Conservation (phyloP, 2,329 filamentous ascomycete genomes). For the Fusarium sp. region DNA sequence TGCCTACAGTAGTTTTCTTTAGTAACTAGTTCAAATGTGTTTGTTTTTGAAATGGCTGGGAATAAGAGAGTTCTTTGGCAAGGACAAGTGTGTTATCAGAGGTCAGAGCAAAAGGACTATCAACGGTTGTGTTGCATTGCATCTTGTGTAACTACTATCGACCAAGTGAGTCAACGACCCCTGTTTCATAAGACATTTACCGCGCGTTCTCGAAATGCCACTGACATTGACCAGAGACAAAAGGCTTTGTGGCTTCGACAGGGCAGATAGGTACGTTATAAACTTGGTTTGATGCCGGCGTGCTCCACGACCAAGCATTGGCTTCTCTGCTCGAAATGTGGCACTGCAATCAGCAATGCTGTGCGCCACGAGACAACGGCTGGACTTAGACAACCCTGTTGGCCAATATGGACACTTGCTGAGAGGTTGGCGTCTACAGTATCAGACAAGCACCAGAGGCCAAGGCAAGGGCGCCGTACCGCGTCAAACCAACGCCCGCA, state of each 20-base stretch:
- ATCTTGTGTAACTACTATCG: slow-evolving; percentile 20
- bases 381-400: slow-evolving; percentile 19
- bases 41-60: slow-evolving; percentile 13
- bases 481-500: slow-evolving; percentile 37
- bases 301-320: slow-evolving; percentile 1
- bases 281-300: not conserved
- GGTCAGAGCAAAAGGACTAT: not conserved
- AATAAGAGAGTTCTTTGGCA: not conserved
- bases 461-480: slow-evolving; percentile 34
- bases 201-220: slow-evolving; percentile 3
- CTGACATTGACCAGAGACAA: slow-evolving; percentile 22
- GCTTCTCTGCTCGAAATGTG: not conserved
- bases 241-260: slow-evolving; percentile 5
- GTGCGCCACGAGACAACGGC: slow-evolving; percentile 41
- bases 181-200: slow-evolving; percentile 25
- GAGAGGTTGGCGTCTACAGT: slow-evolving; percentile 28
- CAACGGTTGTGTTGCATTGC: slow-evolving; percentile 19
- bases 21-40: slow-evolving; percentile 1
- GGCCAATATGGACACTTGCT: slow-evolving; percentile 21
- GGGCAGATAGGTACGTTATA: not conserved
- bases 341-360: not conserved
- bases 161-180: slow-evolving; percentile 5
- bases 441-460: slow-evolving; percentile 24
- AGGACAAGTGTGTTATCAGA: slow-evolving; percentile 11
- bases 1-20: not conserved